These are phyloP conservation scores for Helianthus tuberosus DNA, from an alignment of 129 eudicot species.

Conservation along the genomic window DNA sequence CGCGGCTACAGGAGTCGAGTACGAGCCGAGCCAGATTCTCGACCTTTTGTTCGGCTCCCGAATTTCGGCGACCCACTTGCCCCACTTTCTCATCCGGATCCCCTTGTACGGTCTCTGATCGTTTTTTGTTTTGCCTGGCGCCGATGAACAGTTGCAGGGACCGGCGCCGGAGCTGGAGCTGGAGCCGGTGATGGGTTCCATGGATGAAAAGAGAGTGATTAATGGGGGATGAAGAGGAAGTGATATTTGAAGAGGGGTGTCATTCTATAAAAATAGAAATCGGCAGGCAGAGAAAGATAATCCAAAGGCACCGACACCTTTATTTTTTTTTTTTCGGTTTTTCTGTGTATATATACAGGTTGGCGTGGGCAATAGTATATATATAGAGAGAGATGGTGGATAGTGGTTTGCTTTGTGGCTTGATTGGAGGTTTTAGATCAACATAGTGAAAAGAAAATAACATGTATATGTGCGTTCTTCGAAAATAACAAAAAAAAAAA, in stretches of 20 bases:
- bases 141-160: background rate
- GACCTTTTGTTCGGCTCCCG: conserved; percentile 63
- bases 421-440: too few relatives aligned
- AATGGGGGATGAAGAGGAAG: conserved; percentile 3
- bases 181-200: conserved; percentile 36
- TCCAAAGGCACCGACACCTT: conserved; percentile 47
- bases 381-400: background rate
- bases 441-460: too few relatives aligned
- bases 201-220: background rate
- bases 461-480: too few relatives aligned
- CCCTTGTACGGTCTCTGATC: conserved; percentile 53
- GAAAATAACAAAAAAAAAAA: too few relatives aligned
- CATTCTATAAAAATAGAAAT: conserved; percentile 27
- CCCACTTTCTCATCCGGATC: conserved; percentile 74
- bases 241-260: background rate
- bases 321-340: conserved; percentile 18
- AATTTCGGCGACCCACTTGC: conserved; percentile 71
- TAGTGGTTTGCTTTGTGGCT: too few relatives aligned
- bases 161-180: conserved; percentile 10
- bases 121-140: conserved; percentile 25
- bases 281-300: conserved; percentile 27
- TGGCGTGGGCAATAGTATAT: conserved; percentile 8
- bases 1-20: conserved; percentile 56
- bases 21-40: conserved; percentile 66
- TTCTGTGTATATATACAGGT: conserved; percentile 14